Percentiles rank a stretch among this genome's conserved stretches.
phyloP scores from a whole-genome alignment of 2,329 filamentous ascomycete species.

The Podosphaera fusca region DNA sequence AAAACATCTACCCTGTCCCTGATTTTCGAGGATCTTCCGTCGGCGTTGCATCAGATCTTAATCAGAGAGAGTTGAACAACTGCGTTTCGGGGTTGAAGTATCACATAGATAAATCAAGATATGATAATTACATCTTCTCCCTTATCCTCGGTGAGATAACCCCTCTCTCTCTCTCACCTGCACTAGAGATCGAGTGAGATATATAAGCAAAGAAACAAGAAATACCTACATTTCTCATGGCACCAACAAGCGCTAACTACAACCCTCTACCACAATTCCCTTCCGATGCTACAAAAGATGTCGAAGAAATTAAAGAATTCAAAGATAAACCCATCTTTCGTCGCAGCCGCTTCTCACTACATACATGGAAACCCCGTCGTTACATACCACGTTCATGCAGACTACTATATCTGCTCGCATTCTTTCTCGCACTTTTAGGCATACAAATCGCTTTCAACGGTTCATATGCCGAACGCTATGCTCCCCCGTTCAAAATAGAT shows the following conservation, averaged over 20 bases:
- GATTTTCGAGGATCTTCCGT: background rate
- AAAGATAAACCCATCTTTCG: constrained; percentile 9
- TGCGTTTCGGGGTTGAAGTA: background rate
- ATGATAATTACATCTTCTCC: background rate
- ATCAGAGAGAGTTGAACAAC: background rate
- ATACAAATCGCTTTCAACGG: constrained; percentile 17
- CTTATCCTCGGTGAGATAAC: background rate
- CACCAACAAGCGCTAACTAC: background rate
- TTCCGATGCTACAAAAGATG: background rate
- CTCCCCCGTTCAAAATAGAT: constrained; percentile 1
- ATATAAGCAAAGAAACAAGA: background rate
- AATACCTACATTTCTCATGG: background rate
- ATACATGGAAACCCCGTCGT: constrained; percentile 6
- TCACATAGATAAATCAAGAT: background rate
- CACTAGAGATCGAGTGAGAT: too few relatives aligned
- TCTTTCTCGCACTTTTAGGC: constrained; percentile 7
- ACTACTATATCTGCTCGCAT: constrained; percentile 10
- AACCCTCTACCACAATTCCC: constrained; percentile 2
- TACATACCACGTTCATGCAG: constrained; percentile 4
- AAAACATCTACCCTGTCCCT: background rate
- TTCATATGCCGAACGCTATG: constrained; percentile 19
- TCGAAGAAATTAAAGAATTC: constrained; percentile 4
- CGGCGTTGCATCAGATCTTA: background rate
- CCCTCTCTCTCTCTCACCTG: background rate
- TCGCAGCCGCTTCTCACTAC: constrained; percentile 2